phyloP scores from a whole-genome alignment of 768 basidiomycete species.

The Tulasnella sp. region DNA sequence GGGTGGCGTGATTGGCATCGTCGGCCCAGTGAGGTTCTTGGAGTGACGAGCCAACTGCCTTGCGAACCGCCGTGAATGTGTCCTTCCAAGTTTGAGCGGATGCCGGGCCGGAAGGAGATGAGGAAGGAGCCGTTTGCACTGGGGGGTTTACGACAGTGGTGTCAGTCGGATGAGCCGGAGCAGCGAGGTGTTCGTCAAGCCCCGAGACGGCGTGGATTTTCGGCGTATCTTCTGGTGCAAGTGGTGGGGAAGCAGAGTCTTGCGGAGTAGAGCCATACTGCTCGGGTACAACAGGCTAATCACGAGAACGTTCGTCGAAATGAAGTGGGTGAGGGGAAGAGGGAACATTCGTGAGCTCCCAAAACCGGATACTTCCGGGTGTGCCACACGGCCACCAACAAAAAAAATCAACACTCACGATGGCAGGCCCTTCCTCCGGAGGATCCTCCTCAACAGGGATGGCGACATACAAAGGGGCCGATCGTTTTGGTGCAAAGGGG shows the following conservation, averaged over 20 bases:
- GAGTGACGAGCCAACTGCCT: conserved; percentile 27
- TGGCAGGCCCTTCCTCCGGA: conserved; percentile 33
- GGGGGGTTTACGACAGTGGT: conserved; percentile 31
- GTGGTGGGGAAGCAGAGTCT: conserved; percentile 37
- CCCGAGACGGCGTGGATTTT: conserved; percentile 54
- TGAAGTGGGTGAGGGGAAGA: conserved; percentile 21
- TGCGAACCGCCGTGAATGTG: conserved; percentile 34
- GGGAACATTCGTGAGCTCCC: conserved; percentile 9
- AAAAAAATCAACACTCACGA: conserved; percentile 25
- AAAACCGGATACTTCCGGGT: conserved; percentile 28
- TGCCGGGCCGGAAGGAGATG: conserved; percentile 30
- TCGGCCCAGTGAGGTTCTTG: background rate
- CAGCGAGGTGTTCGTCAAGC: conserved; percentile 47
- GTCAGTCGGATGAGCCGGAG: conserved; percentile 41
- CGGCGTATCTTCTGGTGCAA: conserved; percentile 39
- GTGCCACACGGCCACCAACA: conserved; percentile 14
- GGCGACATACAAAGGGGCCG: conserved; percentile 18
- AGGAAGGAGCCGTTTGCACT: conserved; percentile 32
- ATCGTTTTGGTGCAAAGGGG: conserved; percentile 23
- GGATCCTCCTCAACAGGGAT: conserved; percentile 30
- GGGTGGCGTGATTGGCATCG: background rate
- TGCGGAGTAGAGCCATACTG: conserved; percentile 53
- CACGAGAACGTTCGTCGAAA: background rate
- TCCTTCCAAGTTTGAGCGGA: conserved; percentile 23
- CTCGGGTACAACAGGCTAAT: conserved; percentile 58